phyloP scores from a whole-genome alignment of 176 grass and related monocot species.

The Oryza rufipogon region DNA sequence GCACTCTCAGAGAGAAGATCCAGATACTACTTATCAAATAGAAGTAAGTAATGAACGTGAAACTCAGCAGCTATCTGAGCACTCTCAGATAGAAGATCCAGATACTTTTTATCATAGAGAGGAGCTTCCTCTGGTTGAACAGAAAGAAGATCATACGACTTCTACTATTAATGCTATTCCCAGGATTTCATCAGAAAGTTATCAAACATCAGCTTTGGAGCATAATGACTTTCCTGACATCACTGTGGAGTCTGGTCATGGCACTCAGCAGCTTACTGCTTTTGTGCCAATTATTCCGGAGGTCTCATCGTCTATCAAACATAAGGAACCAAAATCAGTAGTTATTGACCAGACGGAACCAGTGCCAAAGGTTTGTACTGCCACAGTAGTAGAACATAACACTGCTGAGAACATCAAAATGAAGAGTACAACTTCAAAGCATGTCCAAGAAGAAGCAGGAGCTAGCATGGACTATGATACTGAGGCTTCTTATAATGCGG shows the following conservation, averaged over 20 bases:
- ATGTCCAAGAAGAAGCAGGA: constrained; percentile 37
- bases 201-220: constrained; percentile 29
- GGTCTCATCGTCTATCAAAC: background rate
- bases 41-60: constrained; percentile 49
- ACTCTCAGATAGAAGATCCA: constrained; percentile 8
- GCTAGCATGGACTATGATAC: constrained; percentile 33
- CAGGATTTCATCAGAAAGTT: background rate
- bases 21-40: background rate
- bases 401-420: constrained; percentile 12
- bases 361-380: constrained; percentile 2
- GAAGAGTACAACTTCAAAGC: constrained; percentile 25
- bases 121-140: constrained; percentile 23
- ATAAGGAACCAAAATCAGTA: constrained; percentile 42
- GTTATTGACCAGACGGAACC: constrained; percentile 32
- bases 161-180: background rate
- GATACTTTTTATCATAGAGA: constrained; percentile 11
- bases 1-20: constrained; percentile 15
- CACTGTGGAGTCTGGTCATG: constrained; percentile 46
- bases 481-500: constrained; percentile 39
- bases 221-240: constrained; percentile 32
- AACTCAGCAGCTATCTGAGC: constrained; percentile 24
- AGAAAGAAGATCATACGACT: background rate
- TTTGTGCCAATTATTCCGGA: constrained; percentile 23
- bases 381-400: background rate
- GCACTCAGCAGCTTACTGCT: constrained; percentile 16